Conservation (phyloP, 2,329 filamentous ascomycete genomes). For the Claviceps paspali region DNA sequence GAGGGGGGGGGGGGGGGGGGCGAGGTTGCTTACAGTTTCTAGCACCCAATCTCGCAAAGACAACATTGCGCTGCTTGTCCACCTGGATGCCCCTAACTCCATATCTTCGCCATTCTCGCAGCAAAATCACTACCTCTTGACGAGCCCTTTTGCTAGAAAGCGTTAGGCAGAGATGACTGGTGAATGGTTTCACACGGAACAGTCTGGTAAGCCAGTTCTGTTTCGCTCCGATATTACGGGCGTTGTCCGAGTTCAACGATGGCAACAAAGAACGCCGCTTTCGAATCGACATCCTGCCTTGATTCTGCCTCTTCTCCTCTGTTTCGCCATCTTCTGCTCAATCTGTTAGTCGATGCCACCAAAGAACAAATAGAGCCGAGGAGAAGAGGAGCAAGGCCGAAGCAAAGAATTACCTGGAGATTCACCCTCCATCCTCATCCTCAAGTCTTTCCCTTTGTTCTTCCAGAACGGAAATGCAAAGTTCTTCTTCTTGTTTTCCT, state of each 20-base stretch:
- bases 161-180: constrained; percentile 57
- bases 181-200: constrained; percentile 77
- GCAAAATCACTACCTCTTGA: constrained; percentile 58
- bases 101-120: constrained; percentile 67
- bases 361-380: too few relatives aligned
- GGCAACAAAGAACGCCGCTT: constrained; percentile 15
- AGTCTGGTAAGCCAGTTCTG: constrained; percentile 83
- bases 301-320: constrained; percentile 4
- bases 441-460: constrained; percentile 26
- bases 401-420: background rate
- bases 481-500: constrained; percentile 31
- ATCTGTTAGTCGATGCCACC: background rate
- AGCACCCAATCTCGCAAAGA: constrained; percentile 62
- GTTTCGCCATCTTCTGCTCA: background rate
- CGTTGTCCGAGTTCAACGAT: constrained; percentile 21
- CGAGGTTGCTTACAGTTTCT: constrained; percentile 72
- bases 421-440: constrained; percentile 30
- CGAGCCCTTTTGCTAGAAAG: constrained; percentile 54
- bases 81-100: constrained; percentile 69
- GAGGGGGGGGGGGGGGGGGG: too few relatives aligned
- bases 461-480: constrained; percentile 44
- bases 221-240: constrained; percentile 47
- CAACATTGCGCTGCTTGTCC: constrained; percentile 63
- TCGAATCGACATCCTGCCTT: background rate
- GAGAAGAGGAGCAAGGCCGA: background rate